Conservation (phyloP, 768 basidiomycete species). For the Multifurca ochricompacta region DNA sequence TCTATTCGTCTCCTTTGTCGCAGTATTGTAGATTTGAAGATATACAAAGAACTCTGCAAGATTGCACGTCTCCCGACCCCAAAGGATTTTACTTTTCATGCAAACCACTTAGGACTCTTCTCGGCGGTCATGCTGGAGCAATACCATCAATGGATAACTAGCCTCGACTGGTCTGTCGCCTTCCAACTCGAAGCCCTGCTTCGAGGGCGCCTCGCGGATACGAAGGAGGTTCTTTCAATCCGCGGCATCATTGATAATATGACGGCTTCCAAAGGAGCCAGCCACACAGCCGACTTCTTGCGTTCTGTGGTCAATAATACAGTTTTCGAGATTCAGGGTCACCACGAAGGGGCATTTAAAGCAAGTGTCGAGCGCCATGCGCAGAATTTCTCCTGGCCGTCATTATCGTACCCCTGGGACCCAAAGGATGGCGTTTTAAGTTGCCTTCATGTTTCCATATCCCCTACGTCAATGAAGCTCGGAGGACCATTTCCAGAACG, state of each 20-base stretch:
- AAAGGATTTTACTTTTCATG: conserved; percentile 30
- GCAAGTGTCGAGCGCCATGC: conserved; percentile 26
- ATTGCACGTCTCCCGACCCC: conserved; percentile 30
- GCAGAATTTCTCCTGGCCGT: conserved; percentile 16
- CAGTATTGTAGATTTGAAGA: conserved; percentile 27
- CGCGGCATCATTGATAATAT: conserved; percentile 30
- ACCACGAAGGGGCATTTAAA: conserved; percentile 2
- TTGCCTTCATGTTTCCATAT: conserved; percentile 41
- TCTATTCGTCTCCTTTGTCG: conserved; percentile 44
- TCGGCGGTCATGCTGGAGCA: conserved; percentile 28
- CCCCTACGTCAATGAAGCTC: conserved; percentile 46
- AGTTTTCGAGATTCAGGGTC: conserved; percentile 13
- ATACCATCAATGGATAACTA: conserved; percentile 30
- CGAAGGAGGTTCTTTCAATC: conserved; percentile 42
- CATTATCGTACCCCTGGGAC: background rate
- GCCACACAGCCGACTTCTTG: conserved; percentile 35
- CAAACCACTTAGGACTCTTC: conserved; percentile 40
- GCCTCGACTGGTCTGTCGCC: conserved; percentile 43
- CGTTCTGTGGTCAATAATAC: conserved; percentile 30
- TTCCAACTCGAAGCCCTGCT: conserved; percentile 49
- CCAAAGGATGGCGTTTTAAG: conserved; percentile 29
- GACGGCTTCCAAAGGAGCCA: conserved; percentile 26
- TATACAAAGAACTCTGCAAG: conserved; percentile 34
- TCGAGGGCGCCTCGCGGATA: conserved; percentile 36
- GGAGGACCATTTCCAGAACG: conserved; percentile 51